These are phyloP conservation scores for Penicillium malachiteum DNA, from an alignment of 495 filamentous ascomycete species.

Conservation along the genomic window DNA sequence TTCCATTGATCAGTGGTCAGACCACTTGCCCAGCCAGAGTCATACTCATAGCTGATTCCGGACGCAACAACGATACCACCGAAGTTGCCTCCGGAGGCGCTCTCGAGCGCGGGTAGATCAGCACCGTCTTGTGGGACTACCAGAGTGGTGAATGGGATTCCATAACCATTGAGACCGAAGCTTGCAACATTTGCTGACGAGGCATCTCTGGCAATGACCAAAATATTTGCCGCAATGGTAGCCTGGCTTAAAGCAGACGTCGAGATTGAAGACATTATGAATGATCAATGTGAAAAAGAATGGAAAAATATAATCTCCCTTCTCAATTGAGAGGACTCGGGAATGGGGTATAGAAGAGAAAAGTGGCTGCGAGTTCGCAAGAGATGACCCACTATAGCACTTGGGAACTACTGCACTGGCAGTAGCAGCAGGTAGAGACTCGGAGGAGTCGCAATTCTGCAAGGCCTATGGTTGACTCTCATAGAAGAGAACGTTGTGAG, in stretches of 20 bases:
- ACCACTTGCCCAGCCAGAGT: constrained; percentile 49
- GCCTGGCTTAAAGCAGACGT: constrained; percentile 22
- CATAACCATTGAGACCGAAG: constrained; percentile 59
- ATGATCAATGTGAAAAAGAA: not conserved
- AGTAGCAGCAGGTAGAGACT: too few species aligned
- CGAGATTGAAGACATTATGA: constrained; percentile 20
- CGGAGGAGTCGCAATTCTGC: too few species aligned
- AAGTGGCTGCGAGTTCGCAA: too few species aligned
- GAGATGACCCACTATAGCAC: too few species aligned
- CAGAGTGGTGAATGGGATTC: constrained; percentile 57
- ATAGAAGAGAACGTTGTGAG: too few species aligned
- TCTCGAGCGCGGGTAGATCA: constrained; percentile 51
- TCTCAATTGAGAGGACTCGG: too few species aligned
- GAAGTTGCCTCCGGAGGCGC: constrained; percentile 51
- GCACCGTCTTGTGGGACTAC: constrained; percentile 53
- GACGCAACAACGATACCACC: constrained; percentile 56
- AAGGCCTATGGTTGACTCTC: too few species aligned
- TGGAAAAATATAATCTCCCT: too few species aligned
- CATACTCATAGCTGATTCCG: constrained; percentile 57
- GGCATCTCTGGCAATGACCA: constrained; percentile 57
- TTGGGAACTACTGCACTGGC: too few species aligned
- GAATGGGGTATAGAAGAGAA: too few species aligned
- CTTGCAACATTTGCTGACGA: constrained; percentile 45
- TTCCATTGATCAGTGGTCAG: constrained; percentile 58
- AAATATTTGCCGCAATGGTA: constrained; percentile 46